phyloP scores from a whole-genome alignment of 2,329 filamentous ascomycete genomes.

The Scedosporium apiospermum region DNA sequence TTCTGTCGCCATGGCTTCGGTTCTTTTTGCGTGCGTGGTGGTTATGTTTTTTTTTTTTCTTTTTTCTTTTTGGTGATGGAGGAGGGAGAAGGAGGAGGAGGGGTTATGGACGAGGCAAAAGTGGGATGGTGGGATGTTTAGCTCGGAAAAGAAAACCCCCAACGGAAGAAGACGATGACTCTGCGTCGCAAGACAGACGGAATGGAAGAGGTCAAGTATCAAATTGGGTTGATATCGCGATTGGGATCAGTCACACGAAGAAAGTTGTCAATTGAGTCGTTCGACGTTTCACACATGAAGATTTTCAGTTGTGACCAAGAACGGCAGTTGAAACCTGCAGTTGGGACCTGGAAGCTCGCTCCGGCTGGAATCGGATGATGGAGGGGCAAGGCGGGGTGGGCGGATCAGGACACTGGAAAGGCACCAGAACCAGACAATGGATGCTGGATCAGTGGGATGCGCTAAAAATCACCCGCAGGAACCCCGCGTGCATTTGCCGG shows the following conservation, averaged over 20 bases:
- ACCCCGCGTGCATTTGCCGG: neutral
- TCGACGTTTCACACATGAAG: neutral
- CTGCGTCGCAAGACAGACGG: neutral
- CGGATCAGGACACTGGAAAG: too few species aligned
- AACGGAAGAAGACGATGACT: neutral
- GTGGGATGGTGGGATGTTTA: neutral
- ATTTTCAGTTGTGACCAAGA: neutral
- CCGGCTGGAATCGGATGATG: neutral
- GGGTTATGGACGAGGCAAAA: neutral
- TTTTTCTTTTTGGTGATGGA: neutral
- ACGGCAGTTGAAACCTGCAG: neutral
- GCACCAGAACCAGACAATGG: too few species aligned
- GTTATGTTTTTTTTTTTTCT: too few species aligned
- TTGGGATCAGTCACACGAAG: neutral
- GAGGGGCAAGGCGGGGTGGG: neutral
- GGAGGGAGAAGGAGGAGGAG: neutral
- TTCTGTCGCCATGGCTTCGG: conserved; percentile 4
- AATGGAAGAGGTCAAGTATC: neutral
- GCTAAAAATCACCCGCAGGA: too few species aligned
- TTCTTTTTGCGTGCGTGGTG: neutral
- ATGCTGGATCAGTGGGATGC: too few species aligned
- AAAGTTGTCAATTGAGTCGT: neutral
- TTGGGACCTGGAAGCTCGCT: neutral
- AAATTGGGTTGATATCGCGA: neutral
- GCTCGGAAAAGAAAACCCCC: neutral